Percentiles rank a stretch among this genome's conserved stretches.
These are phyloP conservation scores for Pythium oligandrum DNA, from an alignment of 352 stramenopile species.

Conservation along the genomic window DNA sequence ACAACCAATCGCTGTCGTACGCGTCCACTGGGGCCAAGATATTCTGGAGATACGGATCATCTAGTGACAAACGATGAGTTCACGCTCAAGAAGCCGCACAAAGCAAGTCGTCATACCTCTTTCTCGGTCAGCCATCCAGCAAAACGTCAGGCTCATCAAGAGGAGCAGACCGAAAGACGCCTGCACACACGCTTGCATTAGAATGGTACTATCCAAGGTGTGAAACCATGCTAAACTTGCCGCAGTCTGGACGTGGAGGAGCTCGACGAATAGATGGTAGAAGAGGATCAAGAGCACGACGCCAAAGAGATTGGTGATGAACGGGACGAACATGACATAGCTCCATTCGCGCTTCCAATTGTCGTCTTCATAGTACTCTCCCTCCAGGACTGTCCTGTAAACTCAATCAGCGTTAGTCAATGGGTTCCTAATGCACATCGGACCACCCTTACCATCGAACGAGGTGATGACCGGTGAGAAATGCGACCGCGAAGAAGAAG, in stretches of 20 bases:
- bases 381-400: constrained; percentile 41
- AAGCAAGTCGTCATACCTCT: constrained; percentile 22
- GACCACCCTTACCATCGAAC: constrained; percentile 36
- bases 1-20: constrained; percentile 83
- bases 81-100: background rate
- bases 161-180: constrained; percentile 50
- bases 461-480: constrained; percentile 45
- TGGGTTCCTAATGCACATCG: no score
- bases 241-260: constrained; percentile 47
- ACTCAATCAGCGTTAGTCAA: no score
- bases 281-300: constrained; percentile 57
- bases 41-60: constrained; percentile 47
- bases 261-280: constrained; percentile 51
- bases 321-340: constrained; percentile 51
- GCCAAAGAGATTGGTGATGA: constrained; percentile 44
- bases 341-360: constrained; percentile 62
- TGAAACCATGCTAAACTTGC: constrained; percentile 12
- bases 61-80: constrained; percentile 20
- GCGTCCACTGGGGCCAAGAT: constrained; percentile 51
- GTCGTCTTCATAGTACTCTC: constrained; percentile 58
- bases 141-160: constrained; percentile 41
- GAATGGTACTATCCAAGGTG: no score
- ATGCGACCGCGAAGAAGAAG: constrained; percentile 56
- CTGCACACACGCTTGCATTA: constrained; percentile 1
- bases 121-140: constrained; percentile 70